A percentile compares a stretch with the other conserved stretches of the same genome.
phyloP scores from a whole-genome alignment of 1,284 basidiomycete species.

The Cryptococcus depauperatus region DNA sequence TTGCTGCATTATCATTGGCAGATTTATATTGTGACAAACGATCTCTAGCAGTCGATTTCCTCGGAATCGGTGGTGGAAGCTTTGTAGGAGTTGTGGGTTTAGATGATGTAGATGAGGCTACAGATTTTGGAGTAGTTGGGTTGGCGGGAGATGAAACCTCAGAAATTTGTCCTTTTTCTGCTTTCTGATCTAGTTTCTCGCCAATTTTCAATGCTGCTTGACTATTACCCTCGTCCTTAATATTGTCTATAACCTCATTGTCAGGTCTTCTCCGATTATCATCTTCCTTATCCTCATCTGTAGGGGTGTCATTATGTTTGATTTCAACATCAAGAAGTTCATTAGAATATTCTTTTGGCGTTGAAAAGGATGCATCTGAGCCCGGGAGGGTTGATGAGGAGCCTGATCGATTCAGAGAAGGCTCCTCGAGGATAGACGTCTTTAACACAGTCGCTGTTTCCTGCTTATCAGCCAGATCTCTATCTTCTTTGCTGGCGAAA shows the following conservation, averaged over 20 bases:
- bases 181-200: slow-evolving; percentile 1
- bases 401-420: slow-evolving; percentile 3
- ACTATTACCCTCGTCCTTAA: neutral
- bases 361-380: slow-evolving; percentile 9
- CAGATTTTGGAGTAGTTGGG: neutral
- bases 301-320: neutral
- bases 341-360: slow-evolving; percentile 9
- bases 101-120: neutral
- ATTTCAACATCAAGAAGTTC: slow-evolving; percentile 6
- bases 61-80: slow-evolving; percentile 29
- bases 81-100: neutral
- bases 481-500: too few species aligned
- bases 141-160: too few species aligned
- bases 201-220: slow-evolving; percentile 5
- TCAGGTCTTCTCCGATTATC: neutral
- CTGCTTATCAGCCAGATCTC: slow-evolving; percentile 3
- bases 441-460: neutral
- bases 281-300: neutral
- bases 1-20: slow-evolving; percentile 3
- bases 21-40: slow-evolving; percentile 11
- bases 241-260: neutral
- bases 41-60: slow-evolving; percentile 23
- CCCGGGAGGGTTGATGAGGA: slow-evolving; percentile 12
- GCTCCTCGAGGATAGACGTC: neutral
- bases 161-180: slow-evolving; percentile 1